These are phyloP conservation scores for Biscogniauxia mediterranea DNA, from an alignment of 2,329 filamentous ascomycete genomes.

Conservation along the genomic window DNA sequence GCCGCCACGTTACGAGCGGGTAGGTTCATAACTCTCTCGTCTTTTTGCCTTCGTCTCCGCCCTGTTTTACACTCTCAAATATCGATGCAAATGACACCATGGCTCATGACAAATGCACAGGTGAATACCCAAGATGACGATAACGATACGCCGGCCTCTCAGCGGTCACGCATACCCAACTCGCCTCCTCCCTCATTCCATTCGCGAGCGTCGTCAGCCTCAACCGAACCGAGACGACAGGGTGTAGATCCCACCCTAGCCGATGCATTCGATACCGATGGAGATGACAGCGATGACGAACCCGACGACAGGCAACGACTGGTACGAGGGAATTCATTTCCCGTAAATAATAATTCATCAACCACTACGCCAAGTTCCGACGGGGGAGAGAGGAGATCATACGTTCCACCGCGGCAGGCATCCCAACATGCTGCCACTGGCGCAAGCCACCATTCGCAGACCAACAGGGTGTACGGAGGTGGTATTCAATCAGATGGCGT, in stretches of 20 bases:
- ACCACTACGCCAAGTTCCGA: conserved; percentile 16
- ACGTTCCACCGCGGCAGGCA: conserved; percentile 15
- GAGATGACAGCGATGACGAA: conserved; percentile 68
- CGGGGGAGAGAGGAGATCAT: conserved; percentile 16
- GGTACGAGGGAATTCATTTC: conserved; percentile 63
- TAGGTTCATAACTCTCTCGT: conserved; percentile 34
- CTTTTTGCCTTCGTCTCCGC: neutral
- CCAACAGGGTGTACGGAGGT: conserved; percentile 61
- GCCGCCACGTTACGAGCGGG: conserved; percentile 58
- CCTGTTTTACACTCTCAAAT: neutral
- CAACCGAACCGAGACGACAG: conserved; percentile 47
- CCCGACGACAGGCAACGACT: conserved; percentile 82
- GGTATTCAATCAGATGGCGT: conserved; percentile 88
- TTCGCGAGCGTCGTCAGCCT: conserved; percentile 76
- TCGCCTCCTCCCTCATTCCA: conserved; percentile 82
- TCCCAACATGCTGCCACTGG: conserved; percentile 32
- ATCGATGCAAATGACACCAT: neutral
- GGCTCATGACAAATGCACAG: conserved; percentile 33
- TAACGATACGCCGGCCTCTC: conserved; percentile 33
- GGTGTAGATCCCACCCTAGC: conserved; percentile 76
- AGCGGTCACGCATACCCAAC: conserved; percentile 43
- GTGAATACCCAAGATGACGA: conserved; percentile 60
- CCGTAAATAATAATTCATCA: conserved; percentile 20
- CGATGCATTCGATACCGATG: conserved; percentile 86
- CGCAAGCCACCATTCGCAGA: conserved; percentile 20